phyloP scores from a whole-genome alignment of 1,139 yeast genomes.

The Arxiozyma slooffiae region DNA sequence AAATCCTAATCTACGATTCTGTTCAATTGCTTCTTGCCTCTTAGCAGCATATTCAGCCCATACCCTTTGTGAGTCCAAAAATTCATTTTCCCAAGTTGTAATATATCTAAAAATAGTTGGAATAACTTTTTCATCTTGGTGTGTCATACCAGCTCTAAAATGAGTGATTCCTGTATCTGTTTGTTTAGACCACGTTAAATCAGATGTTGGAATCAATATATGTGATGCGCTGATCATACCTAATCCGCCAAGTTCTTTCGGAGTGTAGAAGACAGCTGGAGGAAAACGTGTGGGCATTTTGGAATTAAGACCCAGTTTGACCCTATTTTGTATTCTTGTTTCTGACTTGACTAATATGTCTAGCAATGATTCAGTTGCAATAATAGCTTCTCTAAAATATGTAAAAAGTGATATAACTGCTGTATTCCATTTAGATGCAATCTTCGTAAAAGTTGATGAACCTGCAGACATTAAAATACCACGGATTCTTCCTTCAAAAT shows the following conservation, averaged over 20 bases:
- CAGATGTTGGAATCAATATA: slow-evolving; percentile 87
- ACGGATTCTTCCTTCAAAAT: slow-evolving; percentile 73
- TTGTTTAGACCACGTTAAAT: slow-evolving; percentile 82
- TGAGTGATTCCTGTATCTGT: slow-evolving; percentile 93
- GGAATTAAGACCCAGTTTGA: slow-evolving; percentile 88
- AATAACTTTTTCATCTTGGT: slow-evolving; percentile 64
- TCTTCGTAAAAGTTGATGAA: slow-evolving; percentile 87
- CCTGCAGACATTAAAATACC: slow-evolving; percentile 95
- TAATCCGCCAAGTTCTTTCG: slow-evolving; percentile 91
- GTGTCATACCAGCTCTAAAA: slow-evolving; percentile 89
- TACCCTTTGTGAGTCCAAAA: slow-evolving; percentile 85
- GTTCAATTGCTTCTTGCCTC: slow-evolving; percentile 77
- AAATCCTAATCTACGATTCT: slow-evolving; percentile 75
- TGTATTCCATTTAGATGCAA: slow-evolving; percentile 95
- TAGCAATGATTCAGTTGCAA: slow-evolving; percentile 67
- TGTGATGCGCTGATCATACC: slow-evolving; percentile 98
- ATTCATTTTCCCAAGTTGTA: slow-evolving; percentile 95
- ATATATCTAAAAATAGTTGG: slow-evolving; percentile 91
- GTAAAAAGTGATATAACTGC: slow-evolving; percentile 79
- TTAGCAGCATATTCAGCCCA: slow-evolving; percentile 96
- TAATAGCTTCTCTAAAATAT: slow-evolving; percentile 87
- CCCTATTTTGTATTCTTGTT: slow-evolving; percentile 87
- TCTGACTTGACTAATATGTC: slow-evolving; percentile 85
- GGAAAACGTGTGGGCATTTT: slow-evolving; percentile 99
- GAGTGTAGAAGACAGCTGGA: slow-evolving; percentile 96